Evolutionary conservation across 1,139 yeast genomes (phyloP).

Genomic region (Arxiozyma bovina): DNA sequence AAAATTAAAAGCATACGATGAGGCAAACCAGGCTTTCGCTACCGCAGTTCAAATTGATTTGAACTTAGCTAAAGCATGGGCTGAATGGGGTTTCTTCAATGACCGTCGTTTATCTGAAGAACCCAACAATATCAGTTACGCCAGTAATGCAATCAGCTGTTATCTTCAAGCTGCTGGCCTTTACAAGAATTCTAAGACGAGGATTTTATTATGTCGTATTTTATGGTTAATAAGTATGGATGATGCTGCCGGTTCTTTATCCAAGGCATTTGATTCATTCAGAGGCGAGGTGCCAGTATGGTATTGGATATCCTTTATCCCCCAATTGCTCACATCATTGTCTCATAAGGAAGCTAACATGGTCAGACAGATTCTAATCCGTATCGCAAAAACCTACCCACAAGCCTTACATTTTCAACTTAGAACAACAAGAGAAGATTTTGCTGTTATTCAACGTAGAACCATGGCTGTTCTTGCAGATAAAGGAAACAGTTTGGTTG

Average conservation of each 20-base stretch:
- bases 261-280: conserved; percentile 83
- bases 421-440: conserved; percentile 91
- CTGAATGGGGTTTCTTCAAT: conserved; percentile 97
- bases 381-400: conserved; percentile 93
- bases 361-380: conserved; percentile 77
- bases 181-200: conserved; percentile 84
- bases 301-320: conserved; percentile 98
- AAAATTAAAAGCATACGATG: conserved; percentile 79
- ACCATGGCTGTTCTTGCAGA: conserved; percentile 52
- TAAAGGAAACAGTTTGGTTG: conserved; percentile 20
- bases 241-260: conserved; percentile 70
- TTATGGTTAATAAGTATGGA: conserved; percentile 91
- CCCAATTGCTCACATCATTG: conserved; percentile 81
- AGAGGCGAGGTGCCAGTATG: conserved; percentile 97
- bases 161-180: conserved; percentile 96
- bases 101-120: conserved; percentile 81
- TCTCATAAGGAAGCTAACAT: conserved; percentile 85
- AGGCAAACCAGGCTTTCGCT: conserved; percentile 95
- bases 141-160: conserved; percentile 91
- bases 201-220: conserved; percentile 80
- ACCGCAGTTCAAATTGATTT: conserved; percentile 94
- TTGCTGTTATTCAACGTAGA: conserved; percentile 78
- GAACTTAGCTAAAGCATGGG: conserved; percentile 96
- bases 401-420: conserved; percentile 95
- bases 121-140: conserved; percentile 74